Evolutionary conservation across 1,284 basidiomycete species (phyloP), one percentile per base, ranked within the genome.

Genomic region (Phellinidium pouzarii): DNA sequence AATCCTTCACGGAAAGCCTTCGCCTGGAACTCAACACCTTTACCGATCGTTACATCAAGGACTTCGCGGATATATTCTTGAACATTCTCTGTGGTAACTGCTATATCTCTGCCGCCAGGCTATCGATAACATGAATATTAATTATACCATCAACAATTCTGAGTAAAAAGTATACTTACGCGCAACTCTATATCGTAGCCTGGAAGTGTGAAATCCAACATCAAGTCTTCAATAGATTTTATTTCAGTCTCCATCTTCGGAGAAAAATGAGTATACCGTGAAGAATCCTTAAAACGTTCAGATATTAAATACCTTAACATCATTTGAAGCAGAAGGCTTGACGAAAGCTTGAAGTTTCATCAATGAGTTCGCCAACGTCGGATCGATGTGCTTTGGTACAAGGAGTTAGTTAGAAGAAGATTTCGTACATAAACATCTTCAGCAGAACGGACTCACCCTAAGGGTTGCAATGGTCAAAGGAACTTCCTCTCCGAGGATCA

Each of bases 171-270:
- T 20, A 45, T 38, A 44, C 79, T 54, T 66, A 87, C 85, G 64
- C 83, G 80, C 44, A 98, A 77, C 67, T 96, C 92, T 54, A 97
- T 88, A 62, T 92, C 84, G 62, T 95, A 93, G 7, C 96, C 96
- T 7, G 96, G 96, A 12, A 99, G 76, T 3, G 94, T 97, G 66
- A 98, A 98, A 71, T 99, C 95, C 27, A 99, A 78, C 0, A 87
- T 84, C 37, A 99, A 79, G 63, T 95, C 91, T 58, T 90, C 87
- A 4, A 99, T 78, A 23, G 79, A 78, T 19, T 36, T 46, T 26
- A 41, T 29, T 7, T 45, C 44, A 17, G 25, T 44, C 50, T 56
- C 9, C n/a, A 52, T 34, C 20, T 37, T 11, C 22, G 1, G n/a
- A 11, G 4, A 43, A 44, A 27, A 23, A 49, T 44, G 20, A 6